A percentile compares a stretch with the other conserved stretches of the same genome.
phyloP scores from a whole-genome alignment of 306 rosid species.

The Cucumis sativus region Cucumber_9930_V3 NC_026655.2:1288001-1288500 shows the following conservation, averaged over 20 bases:
- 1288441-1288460: not conserved
- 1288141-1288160: conserved; percentile 78
- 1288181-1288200: conserved; percentile 90
- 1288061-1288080: conserved; percentile 10
- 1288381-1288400: not conserved
- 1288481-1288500: not conserved
- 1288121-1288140: conserved; percentile 38
- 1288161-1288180: conserved; percentile 88
- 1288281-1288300: not conserved
- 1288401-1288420: not conserved
- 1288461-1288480: not conserved
- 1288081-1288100: not conserved
- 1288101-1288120: conserved; percentile 3
- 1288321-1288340: not conserved
- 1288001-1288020: conserved; percentile 45
- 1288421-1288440: not conserved
- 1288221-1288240: not conserved
- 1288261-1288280: not conserved
- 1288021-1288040: conserved; percentile 88
- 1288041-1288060: conserved; percentile 55
- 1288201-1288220: conserved; percentile 39
- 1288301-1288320: not conserved
- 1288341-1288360: not conserved
- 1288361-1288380: not conserved
- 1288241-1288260: not conserved